Evolutionary conservation across 2,329 filamentous ascomycete species (phyloP).

Genomic region (Diaporthe helianthi): DNA sequence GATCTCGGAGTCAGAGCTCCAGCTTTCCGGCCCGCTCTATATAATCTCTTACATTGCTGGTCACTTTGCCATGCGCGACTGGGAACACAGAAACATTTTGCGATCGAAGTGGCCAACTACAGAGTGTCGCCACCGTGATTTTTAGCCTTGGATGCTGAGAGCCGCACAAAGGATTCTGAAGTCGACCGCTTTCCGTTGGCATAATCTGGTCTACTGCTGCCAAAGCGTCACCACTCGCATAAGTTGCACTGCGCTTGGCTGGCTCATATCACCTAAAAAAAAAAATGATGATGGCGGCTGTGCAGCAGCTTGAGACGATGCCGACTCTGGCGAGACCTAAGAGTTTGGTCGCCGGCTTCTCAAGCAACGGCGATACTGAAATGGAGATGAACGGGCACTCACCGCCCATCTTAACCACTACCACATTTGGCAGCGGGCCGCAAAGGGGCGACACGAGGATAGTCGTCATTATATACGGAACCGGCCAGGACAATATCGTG

Average conservation of each 20-base stretch:
- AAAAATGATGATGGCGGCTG: slow-evolving; percentile 32
- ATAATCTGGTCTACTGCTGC: not conserved
- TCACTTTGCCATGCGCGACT: slow-evolving; percentile 33
- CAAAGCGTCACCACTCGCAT: not conserved
- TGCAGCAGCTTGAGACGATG: slow-evolving; percentile 39
- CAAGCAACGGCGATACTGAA: slow-evolving; percentile 45
- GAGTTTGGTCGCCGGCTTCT: slow-evolving; percentile 37
- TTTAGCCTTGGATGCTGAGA: not conserved
- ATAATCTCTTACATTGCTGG: slow-evolving; percentile 16
- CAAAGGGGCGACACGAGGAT: slow-evolving; percentile 63
- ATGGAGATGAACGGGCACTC: slow-evolving; percentile 38
- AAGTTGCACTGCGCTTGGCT: not conserved
- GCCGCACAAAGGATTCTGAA: not conserved
- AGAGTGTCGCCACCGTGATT: slow-evolving; percentile 1
- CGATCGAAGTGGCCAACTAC: slow-evolving; percentile 23
- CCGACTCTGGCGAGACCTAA: slow-evolving; percentile 38
- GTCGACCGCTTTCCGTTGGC: not conserved
- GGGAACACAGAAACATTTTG: slow-evolving; percentile 16
- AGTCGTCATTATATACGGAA: slow-evolving; percentile 72
- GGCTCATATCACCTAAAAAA: not conserved
- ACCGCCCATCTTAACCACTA: slow-evolving; percentile 44
- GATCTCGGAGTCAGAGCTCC: slow-evolving; percentile 19
- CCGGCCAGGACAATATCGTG: slow-evolving; percentile 76
- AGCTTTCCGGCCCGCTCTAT: slow-evolving; percentile 21
- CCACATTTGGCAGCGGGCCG: slow-evolving; percentile 53